phyloP scores from a whole-genome alignment of 2,329 filamentous ascomycete species.

The Curvularia verruculosa region DNA sequence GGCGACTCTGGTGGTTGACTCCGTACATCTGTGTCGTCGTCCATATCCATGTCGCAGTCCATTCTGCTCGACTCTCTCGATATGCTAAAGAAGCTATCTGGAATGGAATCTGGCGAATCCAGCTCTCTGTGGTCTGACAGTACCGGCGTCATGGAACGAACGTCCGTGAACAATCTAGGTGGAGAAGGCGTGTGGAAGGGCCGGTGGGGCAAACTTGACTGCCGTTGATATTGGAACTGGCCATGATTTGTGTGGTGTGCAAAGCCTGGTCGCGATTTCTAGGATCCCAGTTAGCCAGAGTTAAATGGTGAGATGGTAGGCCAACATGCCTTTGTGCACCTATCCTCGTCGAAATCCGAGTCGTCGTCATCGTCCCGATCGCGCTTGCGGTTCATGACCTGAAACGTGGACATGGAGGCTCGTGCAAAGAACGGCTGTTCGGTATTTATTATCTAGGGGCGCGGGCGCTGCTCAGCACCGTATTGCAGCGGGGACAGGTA shows the following conservation, averaged over 20 bases:
- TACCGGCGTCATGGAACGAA: conserved; percentile 40
- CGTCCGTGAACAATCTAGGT: conserved; percentile 31
- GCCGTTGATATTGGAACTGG: conserved; percentile 25
- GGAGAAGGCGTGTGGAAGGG: conserved; percentile 38
- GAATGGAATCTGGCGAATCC: conserved; percentile 36
- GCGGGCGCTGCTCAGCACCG: conserved; percentile 32
- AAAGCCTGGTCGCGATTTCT: conserved; percentile 42
- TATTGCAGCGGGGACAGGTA: conserved; percentile 20
- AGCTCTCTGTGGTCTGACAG: conserved; percentile 35
- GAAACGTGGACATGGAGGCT: conserved; percentile 41
- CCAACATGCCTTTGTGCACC: conserved; percentile 38
- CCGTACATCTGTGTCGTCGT: conserved; percentile 41
- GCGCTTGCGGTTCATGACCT: conserved; percentile 39
- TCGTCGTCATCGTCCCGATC: conserved; percentile 44
- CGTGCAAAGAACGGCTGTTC: conserved; percentile 10
- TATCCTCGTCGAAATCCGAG: conserved; percentile 40
- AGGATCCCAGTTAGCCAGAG: conserved; percentile 16
- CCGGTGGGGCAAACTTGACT: conserved; percentile 28
- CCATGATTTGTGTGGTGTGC: conserved; percentile 27
- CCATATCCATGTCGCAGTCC: conserved; percentile 48
- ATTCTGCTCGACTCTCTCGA: conserved; percentile 29
- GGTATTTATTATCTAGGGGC: conserved; percentile 2
- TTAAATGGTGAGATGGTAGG: background rate
- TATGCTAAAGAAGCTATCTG: conserved; percentile 17
- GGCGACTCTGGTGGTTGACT: conserved; percentile 48